Evolutionary conservation across 1,139 yeast genomes (phyloP).

Genomic region (Cylindricascospora bacillispora): DNA sequence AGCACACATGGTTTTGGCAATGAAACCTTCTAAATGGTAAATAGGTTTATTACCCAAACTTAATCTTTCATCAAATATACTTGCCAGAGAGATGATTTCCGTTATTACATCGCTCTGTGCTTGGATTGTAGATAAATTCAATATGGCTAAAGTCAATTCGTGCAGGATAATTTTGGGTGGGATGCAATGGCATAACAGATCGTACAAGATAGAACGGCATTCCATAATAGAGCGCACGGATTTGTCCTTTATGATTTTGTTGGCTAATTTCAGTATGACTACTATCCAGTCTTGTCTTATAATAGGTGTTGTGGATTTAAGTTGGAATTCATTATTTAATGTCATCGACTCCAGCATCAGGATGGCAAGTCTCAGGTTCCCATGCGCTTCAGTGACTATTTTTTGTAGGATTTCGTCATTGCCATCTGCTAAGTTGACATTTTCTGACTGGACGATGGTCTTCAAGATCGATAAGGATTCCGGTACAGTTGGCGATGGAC

Average conservation of each 20-base stretch:
- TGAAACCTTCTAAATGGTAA: constrained; percentile 88
- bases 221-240: constrained; percentile 64
- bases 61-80: constrained; percentile 76
- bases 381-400: constrained; percentile 44
- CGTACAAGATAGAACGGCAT: constrained; percentile 67
- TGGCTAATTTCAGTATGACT: constrained; percentile 56
- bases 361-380: constrained; percentile 69
- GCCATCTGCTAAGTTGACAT: constrained; percentile 28
- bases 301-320: constrained; percentile 33
- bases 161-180: constrained; percentile 74
- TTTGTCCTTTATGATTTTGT: constrained; percentile 44
- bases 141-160: constrained; percentile 46
- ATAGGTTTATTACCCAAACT: constrained; percentile 81
- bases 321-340: constrained; percentile 52
- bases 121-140: constrained; percentile 25
- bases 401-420: constrained; percentile 33
- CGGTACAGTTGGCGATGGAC: constrained; percentile 60
- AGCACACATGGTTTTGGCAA: constrained; percentile 64
- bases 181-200: constrained; percentile 81
- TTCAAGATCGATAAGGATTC: constrained; percentile 47
- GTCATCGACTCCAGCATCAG: constrained; percentile 75
- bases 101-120: constrained; percentile 24
- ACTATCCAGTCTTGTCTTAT: constrained; percentile 79
- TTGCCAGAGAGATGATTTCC: constrained; percentile 52
- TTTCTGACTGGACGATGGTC: constrained; percentile 47